Percentiles rank a stretch among this genome's conserved stretches.
These are phyloP conservation scores for Fusarium virguliforme DNA, from an alignment of 2,329 filamentous ascomycete species.

Conservation along the genomic window DNA sequence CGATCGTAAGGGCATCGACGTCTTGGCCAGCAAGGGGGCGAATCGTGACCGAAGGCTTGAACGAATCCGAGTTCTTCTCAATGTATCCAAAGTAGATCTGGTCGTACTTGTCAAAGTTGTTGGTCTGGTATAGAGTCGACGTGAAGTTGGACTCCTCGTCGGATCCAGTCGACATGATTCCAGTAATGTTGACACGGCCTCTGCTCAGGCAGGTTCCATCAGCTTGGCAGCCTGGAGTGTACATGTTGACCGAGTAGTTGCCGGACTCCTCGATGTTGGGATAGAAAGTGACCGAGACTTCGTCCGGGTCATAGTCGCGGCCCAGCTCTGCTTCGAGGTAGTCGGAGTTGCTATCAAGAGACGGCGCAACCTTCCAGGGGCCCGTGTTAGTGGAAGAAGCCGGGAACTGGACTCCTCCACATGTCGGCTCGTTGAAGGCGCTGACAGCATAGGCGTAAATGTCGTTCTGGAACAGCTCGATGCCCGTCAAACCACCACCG, in stretches of 20 bases:
- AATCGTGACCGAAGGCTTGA: constrained; percentile 86
- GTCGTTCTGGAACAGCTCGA: constrained; percentile 89
- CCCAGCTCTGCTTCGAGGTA: constrained; percentile 82
- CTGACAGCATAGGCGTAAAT: constrained; percentile 89
- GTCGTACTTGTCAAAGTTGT: constrained; percentile 97
- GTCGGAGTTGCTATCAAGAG: constrained; percentile 78
- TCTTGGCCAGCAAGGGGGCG: constrained; percentile 77
- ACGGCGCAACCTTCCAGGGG: constrained; percentile 80
- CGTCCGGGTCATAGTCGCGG: constrained; percentile 68
- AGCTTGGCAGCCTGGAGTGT: constrained; percentile 90
- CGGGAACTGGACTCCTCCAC: constrained; percentile 72
- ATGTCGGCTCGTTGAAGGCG: constrained; percentile 90
- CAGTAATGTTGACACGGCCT: constrained; percentile 87
- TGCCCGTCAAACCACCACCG: constrained; percentile 87
- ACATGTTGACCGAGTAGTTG: constrained; percentile 92
- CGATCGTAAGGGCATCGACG: constrained; percentile 77
- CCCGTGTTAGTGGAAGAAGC: constrained; percentile 81
- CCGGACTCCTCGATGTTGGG: constrained; percentile 91
- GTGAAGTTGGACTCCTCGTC: constrained; percentile 66
- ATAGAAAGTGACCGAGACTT: constrained; percentile 81
- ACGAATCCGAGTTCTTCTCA: constrained; percentile 80
- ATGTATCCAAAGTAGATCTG: constrained; percentile 89
- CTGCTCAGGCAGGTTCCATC: constrained; percentile 83
- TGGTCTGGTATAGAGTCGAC: constrained; percentile 86
- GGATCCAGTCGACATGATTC: constrained; percentile 72